Evolutionary conservation across 768 basidiomycete genomes (phyloP).

Genomic region (Macrolepiota fuliginosa): DNA sequence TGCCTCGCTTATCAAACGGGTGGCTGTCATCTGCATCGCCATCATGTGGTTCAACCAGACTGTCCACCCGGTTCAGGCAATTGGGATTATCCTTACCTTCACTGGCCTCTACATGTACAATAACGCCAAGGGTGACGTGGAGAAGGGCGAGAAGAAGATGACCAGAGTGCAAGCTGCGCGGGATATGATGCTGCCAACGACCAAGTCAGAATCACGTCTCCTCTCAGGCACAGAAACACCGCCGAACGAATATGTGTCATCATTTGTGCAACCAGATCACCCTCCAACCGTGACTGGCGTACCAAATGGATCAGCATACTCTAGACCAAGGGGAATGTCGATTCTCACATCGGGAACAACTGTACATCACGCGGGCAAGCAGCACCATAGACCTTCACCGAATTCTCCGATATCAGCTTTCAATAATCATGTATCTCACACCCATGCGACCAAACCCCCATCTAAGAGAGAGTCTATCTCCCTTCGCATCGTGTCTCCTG

Average conservation of each 20-base stretch:
- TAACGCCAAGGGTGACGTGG: slow-evolving; percentile 88
- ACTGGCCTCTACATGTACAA: slow-evolving; percentile 95
- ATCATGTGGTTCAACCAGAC: slow-evolving; percentile 94
- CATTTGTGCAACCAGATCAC: neutral
- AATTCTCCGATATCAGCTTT: slow-evolving; percentile 5
- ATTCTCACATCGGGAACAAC: slow-evolving; percentile 6
- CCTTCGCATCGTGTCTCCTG: slow-evolving; percentile 23
- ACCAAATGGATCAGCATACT: slow-evolving; percentile 26
- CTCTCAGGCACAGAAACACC: slow-evolving; percentile 41
- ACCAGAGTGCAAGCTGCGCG: slow-evolving; percentile 71
- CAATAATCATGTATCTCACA: neutral
- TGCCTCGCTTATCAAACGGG: slow-evolving; percentile 96
- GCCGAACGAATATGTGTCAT: slow-evolving; percentile 21
- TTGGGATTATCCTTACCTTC: slow-evolving; percentile 92
- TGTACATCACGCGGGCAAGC: neutral
- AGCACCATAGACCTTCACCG: slow-evolving; percentile 13
- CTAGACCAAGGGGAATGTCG: slow-evolving; percentile 35
- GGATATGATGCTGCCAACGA: slow-evolving; percentile 67
- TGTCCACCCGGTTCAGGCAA: slow-evolving; percentile 78
- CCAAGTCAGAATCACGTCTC: slow-evolving; percentile 56
- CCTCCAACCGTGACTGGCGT: slow-evolving; percentile 1
- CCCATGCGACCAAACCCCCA: slow-evolving; percentile 1
- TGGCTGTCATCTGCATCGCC: slow-evolving; percentile 96
- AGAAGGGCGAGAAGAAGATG: slow-evolving; percentile 88
- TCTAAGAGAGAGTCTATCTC: slow-evolving; percentile 9